Evolutionary conservation across 73 alveolate species (phyloP), one percentile per base, ranked within the genome.

Genomic region (Symbiodinium natans): DNA sequence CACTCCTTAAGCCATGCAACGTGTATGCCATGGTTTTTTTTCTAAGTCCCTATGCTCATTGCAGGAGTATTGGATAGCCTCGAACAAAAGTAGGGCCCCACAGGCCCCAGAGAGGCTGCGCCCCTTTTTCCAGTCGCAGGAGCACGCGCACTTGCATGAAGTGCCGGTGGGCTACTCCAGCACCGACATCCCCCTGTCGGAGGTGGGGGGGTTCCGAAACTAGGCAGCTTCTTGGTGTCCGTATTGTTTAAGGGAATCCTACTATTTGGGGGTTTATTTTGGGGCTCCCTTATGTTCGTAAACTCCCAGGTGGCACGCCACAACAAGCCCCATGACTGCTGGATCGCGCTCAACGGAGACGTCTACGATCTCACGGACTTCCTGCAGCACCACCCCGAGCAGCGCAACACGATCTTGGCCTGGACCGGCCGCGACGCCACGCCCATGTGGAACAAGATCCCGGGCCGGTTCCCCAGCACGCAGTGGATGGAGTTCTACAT

Each of bases 241-340:
- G 10, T 3, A 27, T 0, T 21, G 68, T 27, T 3, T 5, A 52
- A 52, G 68, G n/a, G 21, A 7, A 27, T 11, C 68, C 17, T 52
- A 27, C 29, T 7, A 27, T 52, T 52, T 52, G 68, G 17, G 68
- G 68, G 6, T 11, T 11, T 7, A 11, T 3, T 6, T 0, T 52
- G 21, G 5, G 68, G 68, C 68, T 52, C 56, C 11, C 11, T 43
- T 43, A 11, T 52, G 17, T 3, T 21, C 29, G 68, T 52, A 1
- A 27, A 13, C 59, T 7, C 68, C 29, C 23, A 52, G 68, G 95
- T 88, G 85, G 95, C 95, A 9, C 95, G 85, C 34, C 95, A 88
- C 95, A 88, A 88, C 86, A 88, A 88, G 86, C 95, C 95, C 2
- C 95, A 88, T 41, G 95, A 88, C 43, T 88, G 95, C 86, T 88